phyloP scores from a whole-genome alignment of 2,329 filamentous ascomycete species.

The Daldinia sp. region DNA sequence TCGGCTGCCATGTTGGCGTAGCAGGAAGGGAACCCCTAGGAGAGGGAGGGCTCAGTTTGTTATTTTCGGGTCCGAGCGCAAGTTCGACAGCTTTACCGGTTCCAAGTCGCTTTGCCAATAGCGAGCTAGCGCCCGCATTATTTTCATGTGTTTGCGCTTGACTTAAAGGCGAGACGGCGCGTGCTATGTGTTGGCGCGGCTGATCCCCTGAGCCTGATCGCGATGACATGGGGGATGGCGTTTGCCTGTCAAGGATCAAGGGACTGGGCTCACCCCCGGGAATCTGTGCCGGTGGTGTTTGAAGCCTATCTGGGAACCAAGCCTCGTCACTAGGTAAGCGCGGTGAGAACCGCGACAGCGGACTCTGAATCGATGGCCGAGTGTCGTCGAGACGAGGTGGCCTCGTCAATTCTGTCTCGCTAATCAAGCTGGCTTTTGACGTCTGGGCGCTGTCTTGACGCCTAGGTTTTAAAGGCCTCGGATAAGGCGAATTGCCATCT shows the following conservation, averaged over 20 bases:
- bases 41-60: conserved; percentile 41
- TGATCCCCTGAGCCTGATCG: conserved; percentile 25
- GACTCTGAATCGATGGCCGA: conserved; percentile 20
- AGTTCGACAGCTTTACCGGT: conserved; percentile 63
- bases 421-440: background rate
- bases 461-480: conserved; percentile 45
- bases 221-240: conserved; percentile 40
- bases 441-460: conserved; percentile 30
- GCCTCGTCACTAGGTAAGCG: conserved; percentile 18
- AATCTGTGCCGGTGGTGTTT: conserved; percentile 39
- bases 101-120: conserved; percentile 66
- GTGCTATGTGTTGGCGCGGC: conserved; percentile 40
- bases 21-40: conserved; percentile 53
- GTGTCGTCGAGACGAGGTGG: conserved; percentile 21
- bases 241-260: conserved; percentile 40
- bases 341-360: conserved; percentile 24
- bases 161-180: conserved; percentile 46
- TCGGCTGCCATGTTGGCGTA: conserved; percentile 72
- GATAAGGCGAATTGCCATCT: conserved; percentile 46
- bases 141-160: conserved; percentile 49
- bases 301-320: conserved; percentile 27
- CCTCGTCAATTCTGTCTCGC: conserved; percentile 2
- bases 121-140: conserved; percentile 56
- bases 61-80: conserved; percentile 51
- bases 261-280: conserved; percentile 46